Conservation (phyloP, 768 basidiomycete genomes). For the Trametes meyenii region DNA sequence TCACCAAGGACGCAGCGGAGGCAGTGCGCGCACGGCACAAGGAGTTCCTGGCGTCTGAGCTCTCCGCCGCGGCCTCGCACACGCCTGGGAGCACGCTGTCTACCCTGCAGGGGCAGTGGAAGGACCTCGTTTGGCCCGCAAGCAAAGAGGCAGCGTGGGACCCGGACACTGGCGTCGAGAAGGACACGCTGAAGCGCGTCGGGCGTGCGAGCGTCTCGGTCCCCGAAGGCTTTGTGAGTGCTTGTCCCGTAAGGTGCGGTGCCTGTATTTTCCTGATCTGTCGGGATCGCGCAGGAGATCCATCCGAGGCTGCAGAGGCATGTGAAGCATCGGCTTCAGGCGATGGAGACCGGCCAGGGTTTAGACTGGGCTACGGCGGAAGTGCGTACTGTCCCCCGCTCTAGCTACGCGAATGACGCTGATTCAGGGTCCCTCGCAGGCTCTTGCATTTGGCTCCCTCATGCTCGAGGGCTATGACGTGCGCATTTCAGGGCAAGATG, state of each 20-base stretch:
- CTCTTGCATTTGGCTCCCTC: constrained; percentile 85
- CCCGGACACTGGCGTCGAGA: constrained; percentile 70
- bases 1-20: constrained; percentile 53
- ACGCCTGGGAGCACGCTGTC: constrained; percentile 52
- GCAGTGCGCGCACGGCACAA: constrained; percentile 61
- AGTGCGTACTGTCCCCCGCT: constrained; percentile 41
- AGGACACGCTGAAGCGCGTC: constrained; percentile 53
- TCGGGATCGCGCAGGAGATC: constrained; percentile 55
- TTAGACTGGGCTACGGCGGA: constrained; percentile 93
- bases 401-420: background rate
- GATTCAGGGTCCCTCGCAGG: constrained; percentile 43
- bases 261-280: background rate
- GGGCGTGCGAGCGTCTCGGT: constrained; percentile 70
- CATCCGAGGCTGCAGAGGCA: constrained; percentile 80
- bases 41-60: constrained; percentile 61
- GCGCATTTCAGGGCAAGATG: constrained; percentile 91
- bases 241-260: background rate
- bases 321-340: constrained; percentile 73
- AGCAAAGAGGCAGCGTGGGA: constrained; percentile 50
- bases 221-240: constrained; percentile 65
- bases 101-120: constrained; percentile 73
- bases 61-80: constrained; percentile 51
- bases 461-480: constrained; percentile 83
- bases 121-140: constrained; percentile 58
- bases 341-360: constrained; percentile 66